Conservation (phyloP, 208 protist species). For the Crithidia bombi region DNA sequence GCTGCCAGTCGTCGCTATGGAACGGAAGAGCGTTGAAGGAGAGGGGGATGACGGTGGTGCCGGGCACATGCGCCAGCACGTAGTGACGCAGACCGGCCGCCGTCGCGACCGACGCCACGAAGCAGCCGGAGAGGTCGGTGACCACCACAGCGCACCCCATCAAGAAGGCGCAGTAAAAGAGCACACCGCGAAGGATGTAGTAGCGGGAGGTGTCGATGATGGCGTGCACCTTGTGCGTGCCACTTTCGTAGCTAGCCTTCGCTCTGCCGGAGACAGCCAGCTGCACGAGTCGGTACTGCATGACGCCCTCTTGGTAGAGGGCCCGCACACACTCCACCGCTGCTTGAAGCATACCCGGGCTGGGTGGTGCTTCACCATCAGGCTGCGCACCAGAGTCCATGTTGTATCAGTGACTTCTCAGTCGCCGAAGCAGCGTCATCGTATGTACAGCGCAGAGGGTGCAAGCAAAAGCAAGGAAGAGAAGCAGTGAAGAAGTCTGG, state of each 20-base stretch:
- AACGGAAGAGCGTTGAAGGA: slow-evolving; percentile 66
- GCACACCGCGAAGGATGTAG: slow-evolving; percentile 15
- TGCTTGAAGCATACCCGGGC: neutral
- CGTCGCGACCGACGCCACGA: slow-evolving; percentile 37
- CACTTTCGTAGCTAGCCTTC: neutral
- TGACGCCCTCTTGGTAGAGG: slow-evolving; percentile 1
- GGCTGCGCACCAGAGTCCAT: neutral
- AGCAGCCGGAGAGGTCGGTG: slow-evolving; percentile 27
- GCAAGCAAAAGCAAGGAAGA: too few relatives aligned
- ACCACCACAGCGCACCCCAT: slow-evolving; percentile 11
- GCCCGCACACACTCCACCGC: slow-evolving; percentile 18
- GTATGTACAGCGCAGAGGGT: too few relatives aligned
- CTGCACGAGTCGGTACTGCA: slow-evolving; percentile 14
- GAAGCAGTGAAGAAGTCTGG: too few relatives aligned
- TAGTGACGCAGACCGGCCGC: slow-evolving; percentile 41
- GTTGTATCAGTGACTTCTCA: neutral
- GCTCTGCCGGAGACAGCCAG: neutral
- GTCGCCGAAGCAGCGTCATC: too few relatives aligned
- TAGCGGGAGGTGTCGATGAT: slow-evolving; percentile 17
- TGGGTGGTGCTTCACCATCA: neutral
- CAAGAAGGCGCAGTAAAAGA: slow-evolving; percentile 31
- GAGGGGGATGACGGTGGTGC: slow-evolving; percentile 54
- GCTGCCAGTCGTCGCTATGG: slow-evolving; percentile 62
- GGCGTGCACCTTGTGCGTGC: neutral
- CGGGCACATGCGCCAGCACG: slow-evolving; percentile 50